These are phyloP conservation scores for Lasiodiplodia citricola DNA, from an alignment of 2,329 filamentous ascomycete species.

Conservation along the genomic window DNA sequence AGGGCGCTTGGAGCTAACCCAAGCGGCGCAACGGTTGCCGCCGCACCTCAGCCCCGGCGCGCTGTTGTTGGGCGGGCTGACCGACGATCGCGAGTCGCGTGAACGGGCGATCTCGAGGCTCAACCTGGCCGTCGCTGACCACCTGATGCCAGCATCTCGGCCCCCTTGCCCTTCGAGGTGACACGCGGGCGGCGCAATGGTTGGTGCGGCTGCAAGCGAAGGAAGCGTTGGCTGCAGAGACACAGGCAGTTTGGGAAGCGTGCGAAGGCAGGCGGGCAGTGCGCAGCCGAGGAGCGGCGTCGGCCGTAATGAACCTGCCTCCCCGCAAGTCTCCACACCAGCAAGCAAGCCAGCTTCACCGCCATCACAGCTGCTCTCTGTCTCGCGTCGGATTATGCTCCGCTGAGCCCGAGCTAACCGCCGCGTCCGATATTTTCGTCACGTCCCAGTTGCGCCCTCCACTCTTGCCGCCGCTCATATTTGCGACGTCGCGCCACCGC, in stretches of 20 bases:
- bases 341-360: slow-evolving; percentile 14
- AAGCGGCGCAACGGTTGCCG: slow-evolving; percentile 19
- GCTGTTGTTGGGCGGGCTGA: not conserved
- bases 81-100: slow-evolving; percentile 16
- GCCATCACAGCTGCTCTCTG: slow-evolving; percentile 3
- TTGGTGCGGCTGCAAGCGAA: not conserved
- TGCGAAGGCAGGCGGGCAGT: not conserved
- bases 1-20: not conserved
- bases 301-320: not conserved
- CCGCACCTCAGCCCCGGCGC: not conserved
- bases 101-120: slow-evolving; percentile 13
- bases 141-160: not conserved
- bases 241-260: not conserved
- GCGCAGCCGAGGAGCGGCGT: not conserved
- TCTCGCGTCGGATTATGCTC: slow-evolving; percentile 2
- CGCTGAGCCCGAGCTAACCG: slow-evolving; percentile 24
- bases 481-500: slow-evolving; percentile 1
- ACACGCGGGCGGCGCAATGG: not conserved
- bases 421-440: slow-evolving; percentile 4
- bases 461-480: not conserved
- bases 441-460: not conserved
- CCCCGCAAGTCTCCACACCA: slow-evolving; percentile 22
- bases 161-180: not conserved
- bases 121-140: slow-evolving; percentile 1
- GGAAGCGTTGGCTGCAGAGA: not conserved